Evolutionary conservation across 116 monocot genomes (phyloP).

Genomic region (Posidonia oceanica): DNA sequence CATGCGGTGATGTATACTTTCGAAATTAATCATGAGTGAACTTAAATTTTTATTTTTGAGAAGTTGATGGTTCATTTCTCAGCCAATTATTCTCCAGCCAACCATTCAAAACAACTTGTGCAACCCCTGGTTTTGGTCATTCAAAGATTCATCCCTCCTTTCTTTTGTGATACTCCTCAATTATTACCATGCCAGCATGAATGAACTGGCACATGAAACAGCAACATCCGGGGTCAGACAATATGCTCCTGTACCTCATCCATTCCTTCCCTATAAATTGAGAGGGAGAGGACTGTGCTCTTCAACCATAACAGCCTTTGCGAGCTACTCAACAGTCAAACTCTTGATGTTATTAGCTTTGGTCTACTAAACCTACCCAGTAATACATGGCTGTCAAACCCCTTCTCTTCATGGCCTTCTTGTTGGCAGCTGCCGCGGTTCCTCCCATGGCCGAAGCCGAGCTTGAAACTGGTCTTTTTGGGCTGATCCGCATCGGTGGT

Average conservation of each 20-base stretch:
- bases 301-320: neutral
- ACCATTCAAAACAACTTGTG: too few species aligned
- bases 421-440: conserved; percentile 6
- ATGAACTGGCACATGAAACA: neutral
- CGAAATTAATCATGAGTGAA: too few species aligned
- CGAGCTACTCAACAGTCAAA: neutral
- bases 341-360: neutral
- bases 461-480: neutral
- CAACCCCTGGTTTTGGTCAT: too few species aligned
- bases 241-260: neutral
- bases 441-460: conserved; percentile 15
- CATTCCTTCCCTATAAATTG: neutral
- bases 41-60: too few species aligned
- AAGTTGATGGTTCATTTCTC: too few species aligned
- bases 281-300: neutral
- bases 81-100: too few species aligned
- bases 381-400: conserved; percentile 11
- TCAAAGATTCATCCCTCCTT: too few species aligned
- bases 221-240: neutral
- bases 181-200: neutral
- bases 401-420: conserved; percentile 9
- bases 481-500: conserved; percentile 15
- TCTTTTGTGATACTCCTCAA: too few species aligned
- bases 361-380: too few species aligned
- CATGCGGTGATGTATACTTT: too few species aligned